These are phyloP conservation scores for Oryza brachyantha DNA, from an alignment of 176 grass and related monocot genomes.

Conservation along the genomic window DNA sequence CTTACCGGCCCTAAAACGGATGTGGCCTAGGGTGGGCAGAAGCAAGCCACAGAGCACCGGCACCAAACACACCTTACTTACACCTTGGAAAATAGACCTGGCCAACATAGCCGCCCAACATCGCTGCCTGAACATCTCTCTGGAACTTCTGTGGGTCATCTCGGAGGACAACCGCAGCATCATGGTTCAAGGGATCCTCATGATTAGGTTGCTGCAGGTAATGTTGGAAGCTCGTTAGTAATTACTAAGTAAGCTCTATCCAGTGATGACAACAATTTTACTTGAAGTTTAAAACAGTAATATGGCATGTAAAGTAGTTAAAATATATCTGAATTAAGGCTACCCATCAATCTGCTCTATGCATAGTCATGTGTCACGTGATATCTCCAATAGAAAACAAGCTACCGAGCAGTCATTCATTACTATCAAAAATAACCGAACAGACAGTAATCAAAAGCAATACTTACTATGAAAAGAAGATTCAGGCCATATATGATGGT, in stretches of 20 bases:
- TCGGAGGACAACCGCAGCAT: constrained; percentile 51
- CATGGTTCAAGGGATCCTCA: constrained; percentile 70
- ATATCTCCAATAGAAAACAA: background rate
- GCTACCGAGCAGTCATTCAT: background rate
- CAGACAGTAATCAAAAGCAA: too few relatives aligned
- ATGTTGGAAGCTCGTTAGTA: background rate
- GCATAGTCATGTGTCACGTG: background rate
- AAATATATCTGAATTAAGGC: background rate
- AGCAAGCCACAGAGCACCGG: background rate
- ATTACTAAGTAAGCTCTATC: background rate
- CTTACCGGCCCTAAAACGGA: too few relatives aligned
- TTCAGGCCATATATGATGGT: constrained; percentile 69
- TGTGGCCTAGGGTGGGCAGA: too few relatives aligned
- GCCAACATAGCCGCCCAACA: constrained; percentile 52
- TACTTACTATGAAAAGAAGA: constrained; percentile 65
- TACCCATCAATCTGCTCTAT: background rate
- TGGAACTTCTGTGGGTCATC: constrained; percentile 63
- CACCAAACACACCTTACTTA: constrained; percentile 16
- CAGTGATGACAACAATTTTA: background rate
- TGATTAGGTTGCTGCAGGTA: constrained; percentile 62
- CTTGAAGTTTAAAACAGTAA: background rate
- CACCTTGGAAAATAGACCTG: constrained; percentile 51
- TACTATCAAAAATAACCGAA: too few relatives aligned
- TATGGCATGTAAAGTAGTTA: background rate
- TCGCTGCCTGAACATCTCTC: constrained; percentile 60